Percentiles rank a stretch among this genome's conserved stretches.
Conservation (phyloP, 2,329 filamentous ascomycete species). For the Neofusicoccum sp. region DNA sequence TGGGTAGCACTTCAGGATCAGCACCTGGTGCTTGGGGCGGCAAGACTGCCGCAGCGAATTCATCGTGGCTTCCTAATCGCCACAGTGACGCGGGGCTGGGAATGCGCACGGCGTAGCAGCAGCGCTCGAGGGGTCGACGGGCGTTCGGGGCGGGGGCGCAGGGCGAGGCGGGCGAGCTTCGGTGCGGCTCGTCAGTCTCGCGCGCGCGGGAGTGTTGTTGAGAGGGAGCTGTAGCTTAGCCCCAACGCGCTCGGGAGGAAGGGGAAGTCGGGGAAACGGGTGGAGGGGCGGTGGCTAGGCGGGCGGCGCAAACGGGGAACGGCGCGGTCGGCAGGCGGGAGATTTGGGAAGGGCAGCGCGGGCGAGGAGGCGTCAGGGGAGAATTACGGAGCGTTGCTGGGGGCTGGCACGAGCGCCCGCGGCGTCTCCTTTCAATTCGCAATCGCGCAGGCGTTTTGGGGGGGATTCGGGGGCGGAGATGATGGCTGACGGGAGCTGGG, state of each 20-base stretch:
- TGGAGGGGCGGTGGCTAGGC: background rate
- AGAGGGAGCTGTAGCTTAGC: too few species aligned
- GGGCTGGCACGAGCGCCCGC: slow-evolving; percentile 16
- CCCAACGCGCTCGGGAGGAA: background rate
- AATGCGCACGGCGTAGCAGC: background rate
- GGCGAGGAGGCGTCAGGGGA: slow-evolving; percentile 11
- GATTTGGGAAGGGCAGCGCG: slow-evolving; percentile 3
- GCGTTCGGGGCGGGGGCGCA: background rate
- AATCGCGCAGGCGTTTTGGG: background rate
- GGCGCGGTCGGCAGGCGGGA: slow-evolving; percentile 1
- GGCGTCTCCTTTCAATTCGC: slow-evolving; percentile 10
- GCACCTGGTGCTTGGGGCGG: slow-evolving; percentile 93
- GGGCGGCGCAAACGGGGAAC: background rate
- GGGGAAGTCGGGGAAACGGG: background rate
- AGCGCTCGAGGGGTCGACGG: background rate
- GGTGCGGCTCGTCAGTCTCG: too few species aligned
- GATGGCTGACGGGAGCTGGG: background rate
- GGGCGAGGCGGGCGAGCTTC: background rate
- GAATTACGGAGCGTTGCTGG: slow-evolving; percentile 14
- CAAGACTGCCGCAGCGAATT: slow-evolving; percentile 59
- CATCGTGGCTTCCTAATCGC: slow-evolving; percentile 36
- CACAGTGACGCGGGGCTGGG: too few species aligned
- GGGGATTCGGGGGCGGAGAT: background rate
- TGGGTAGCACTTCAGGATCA: slow-evolving; percentile 95
- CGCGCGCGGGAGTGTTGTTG: too few species aligned